phyloP scores from a whole-genome alignment of 2,329 filamentous ascomycete species.

The Stemphylium vesicarium region DNA sequence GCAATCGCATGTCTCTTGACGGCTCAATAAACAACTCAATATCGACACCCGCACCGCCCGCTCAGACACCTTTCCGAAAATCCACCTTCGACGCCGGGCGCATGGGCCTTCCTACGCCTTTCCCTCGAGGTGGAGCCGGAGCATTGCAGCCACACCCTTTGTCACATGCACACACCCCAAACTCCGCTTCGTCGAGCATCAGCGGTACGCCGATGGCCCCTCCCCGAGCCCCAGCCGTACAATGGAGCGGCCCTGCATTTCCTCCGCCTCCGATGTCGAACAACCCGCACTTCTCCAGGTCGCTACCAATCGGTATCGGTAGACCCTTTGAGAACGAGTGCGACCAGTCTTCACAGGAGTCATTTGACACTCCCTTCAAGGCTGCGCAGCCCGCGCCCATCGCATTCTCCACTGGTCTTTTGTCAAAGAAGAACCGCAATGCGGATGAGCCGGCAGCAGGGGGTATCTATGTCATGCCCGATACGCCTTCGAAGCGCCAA shows the following conservation, averaged over 20 bases:
- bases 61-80: constrained; percentile 62
- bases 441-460: constrained; percentile 67
- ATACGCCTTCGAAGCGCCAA: constrained; percentile 95
- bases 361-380: constrained; percentile 81
- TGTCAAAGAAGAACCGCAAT: constrained; percentile 88
- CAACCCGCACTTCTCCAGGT: constrained; percentile 68
- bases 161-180: constrained; percentile 84
- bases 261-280: constrained; percentile 25
- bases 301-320: constrained; percentile 71
- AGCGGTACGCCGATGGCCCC: constrained; percentile 61
- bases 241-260: constrained; percentile 18
- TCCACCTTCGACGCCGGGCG: constrained; percentile 39
- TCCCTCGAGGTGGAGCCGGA: constrained; percentile 29
- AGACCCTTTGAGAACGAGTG: constrained; percentile 58
- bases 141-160: constrained; percentile 71
- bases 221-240: constrained; percentile 38
- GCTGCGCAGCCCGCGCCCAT: constrained; percentile 73
- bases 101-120: constrained; percentile 31
- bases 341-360: constrained; percentile 55
- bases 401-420: constrained; percentile 83
- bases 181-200: constrained; percentile 80
- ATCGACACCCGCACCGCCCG: constrained; percentile 60
- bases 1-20: constrained; percentile 79
- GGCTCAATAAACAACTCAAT: constrained; percentile 70
- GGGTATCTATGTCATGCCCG: constrained; percentile 75